Conservation (phyloP, 805 yeast species). For the Spathaspora girioi region DNA sequence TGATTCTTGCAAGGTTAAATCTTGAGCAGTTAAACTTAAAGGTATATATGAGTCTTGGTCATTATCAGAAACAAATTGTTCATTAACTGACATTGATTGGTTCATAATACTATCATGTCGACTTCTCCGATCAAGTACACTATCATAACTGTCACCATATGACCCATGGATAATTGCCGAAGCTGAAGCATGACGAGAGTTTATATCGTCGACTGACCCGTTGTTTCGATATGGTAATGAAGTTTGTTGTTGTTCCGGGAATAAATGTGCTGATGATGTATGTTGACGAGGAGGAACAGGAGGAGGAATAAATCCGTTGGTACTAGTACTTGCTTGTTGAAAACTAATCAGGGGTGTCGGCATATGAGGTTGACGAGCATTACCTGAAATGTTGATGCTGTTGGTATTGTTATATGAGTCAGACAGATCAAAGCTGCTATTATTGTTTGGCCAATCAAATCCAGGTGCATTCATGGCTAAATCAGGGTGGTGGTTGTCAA, state of each 20-base stretch:
- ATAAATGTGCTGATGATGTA: constrained; percentile 3
- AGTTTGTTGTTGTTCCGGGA: constrained; percentile 2
- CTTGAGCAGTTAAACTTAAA: constrained; percentile 59
- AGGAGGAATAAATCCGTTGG: neutral
- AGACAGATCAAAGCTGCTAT: neutral
- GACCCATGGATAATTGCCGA: constrained; percentile 1
- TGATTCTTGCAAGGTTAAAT: constrained; percentile 72
- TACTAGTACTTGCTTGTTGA: neutral
- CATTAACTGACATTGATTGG: neutral
- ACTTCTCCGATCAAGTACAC: neutral
- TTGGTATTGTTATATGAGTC: neutral
- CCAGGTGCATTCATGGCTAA: constrained; percentile 31
- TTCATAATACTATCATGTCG: constrained; percentile 1
- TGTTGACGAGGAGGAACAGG: neutral
- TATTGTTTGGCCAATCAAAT: constrained; percentile 48
- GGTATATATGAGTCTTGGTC: constrained; percentile 36
- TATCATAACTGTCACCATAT: constrained; percentile 5
- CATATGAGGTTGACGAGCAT: neutral
- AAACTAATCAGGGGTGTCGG: constrained; percentile 1
- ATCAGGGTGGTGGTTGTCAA: neutral
- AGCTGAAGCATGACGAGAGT: constrained; percentile 1
- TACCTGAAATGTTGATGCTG: too few relatives aligned
- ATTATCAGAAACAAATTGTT: neutral
- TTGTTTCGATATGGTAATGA: constrained; percentile 8
- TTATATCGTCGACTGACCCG: constrained; percentile 10